Evolutionary conservation across 2,329 filamentous ascomycete genomes (phyloP).

Genomic region (Alternaria sp.): DNA sequence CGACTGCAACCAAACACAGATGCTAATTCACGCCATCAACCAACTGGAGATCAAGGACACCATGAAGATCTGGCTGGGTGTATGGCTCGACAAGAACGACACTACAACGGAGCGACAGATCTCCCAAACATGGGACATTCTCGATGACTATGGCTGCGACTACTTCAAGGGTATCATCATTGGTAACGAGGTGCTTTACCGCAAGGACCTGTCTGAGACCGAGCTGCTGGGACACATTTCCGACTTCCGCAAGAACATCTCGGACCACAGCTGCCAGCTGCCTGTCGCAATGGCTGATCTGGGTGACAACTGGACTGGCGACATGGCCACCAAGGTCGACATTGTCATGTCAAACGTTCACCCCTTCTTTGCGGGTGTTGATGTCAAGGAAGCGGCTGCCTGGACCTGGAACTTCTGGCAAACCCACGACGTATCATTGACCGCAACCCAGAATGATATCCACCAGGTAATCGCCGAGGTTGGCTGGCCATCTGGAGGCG

Average conservation of each 20-base stretch:
- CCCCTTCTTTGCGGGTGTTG: constrained; percentile 88
- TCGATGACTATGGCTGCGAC: constrained; percentile 65
- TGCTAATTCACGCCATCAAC: constrained; percentile 84
- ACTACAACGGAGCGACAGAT: constrained; percentile 87
- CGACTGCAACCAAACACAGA: constrained; percentile 96
- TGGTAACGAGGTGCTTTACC: constrained; percentile 68
- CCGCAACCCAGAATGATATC: constrained; percentile 52
- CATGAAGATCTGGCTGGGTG: constrained; percentile 91
- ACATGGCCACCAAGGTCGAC: constrained; percentile 74
- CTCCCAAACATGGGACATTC: constrained; percentile 79
- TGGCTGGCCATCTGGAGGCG: constrained; percentile 86
- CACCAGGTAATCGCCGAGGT: constrained; percentile 88
- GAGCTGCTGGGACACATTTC: constrained; percentile 69
- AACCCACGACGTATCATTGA: constrained; percentile 68
- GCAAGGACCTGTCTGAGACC: constrained; percentile 69
- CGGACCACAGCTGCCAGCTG: constrained; percentile 68
- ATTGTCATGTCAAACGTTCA: constrained; percentile 97
- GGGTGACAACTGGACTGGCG: constrained; percentile 81
- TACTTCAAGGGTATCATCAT: constrained; percentile 68
- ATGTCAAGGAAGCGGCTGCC: constrained; percentile 68
- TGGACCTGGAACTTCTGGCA: constrained; percentile 91
- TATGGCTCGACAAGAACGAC: constrained; percentile 85
- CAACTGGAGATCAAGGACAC: constrained; percentile 70
- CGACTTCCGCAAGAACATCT: constrained; percentile 72
- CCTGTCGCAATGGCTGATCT: constrained; percentile 88